Evolutionary conservation across 495 filamentous ascomycete genomes (phyloP).

Genomic region (Xylaria venustula): DNA sequence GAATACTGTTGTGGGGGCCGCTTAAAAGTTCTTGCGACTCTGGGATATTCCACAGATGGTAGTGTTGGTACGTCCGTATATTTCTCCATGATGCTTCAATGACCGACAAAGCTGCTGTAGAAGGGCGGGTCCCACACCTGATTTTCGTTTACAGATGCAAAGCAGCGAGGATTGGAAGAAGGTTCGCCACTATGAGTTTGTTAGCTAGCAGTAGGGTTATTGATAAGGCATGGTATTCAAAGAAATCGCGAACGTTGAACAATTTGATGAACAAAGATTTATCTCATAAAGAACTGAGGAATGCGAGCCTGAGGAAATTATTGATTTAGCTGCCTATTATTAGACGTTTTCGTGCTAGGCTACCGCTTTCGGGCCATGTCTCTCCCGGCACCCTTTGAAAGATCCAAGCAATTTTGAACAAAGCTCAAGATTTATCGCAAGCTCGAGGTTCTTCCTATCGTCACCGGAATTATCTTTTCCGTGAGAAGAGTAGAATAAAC

Average conservation of each 20-base stretch:
- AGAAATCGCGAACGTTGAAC: not conserved
- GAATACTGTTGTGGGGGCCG: not conserved
- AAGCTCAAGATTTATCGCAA: not conserved
- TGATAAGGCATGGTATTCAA: slow-evolving; percentile 17
- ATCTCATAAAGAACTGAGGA: not conserved
- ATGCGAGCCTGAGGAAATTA: slow-evolving; percentile 13
- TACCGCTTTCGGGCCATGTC: slow-evolving; percentile 23
- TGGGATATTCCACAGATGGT: not conserved
- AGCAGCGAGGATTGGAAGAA: not conserved
- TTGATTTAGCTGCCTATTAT: slow-evolving; percentile 7
- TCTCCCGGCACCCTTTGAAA: not conserved
- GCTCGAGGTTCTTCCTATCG: not conserved
- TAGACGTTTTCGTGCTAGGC: slow-evolving; percentile 26
- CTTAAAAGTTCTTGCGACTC: not conserved
- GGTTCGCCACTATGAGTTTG: not conserved
- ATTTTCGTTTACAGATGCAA: not conserved
- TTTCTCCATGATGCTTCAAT: not conserved
- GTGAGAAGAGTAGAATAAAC: not conserved
- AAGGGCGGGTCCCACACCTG: not conserved
- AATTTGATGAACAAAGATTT: slow-evolving; percentile 4
- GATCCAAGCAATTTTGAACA: not conserved
- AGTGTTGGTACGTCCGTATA: not conserved
- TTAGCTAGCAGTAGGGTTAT: not conserved
- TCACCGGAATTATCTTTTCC: slow-evolving; percentile 1
- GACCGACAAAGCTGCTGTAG: not conserved